Base-by-base conservation (phyloP, 1,284 basidiomycete genomes). In the Ustilago trichophora region DNA sequence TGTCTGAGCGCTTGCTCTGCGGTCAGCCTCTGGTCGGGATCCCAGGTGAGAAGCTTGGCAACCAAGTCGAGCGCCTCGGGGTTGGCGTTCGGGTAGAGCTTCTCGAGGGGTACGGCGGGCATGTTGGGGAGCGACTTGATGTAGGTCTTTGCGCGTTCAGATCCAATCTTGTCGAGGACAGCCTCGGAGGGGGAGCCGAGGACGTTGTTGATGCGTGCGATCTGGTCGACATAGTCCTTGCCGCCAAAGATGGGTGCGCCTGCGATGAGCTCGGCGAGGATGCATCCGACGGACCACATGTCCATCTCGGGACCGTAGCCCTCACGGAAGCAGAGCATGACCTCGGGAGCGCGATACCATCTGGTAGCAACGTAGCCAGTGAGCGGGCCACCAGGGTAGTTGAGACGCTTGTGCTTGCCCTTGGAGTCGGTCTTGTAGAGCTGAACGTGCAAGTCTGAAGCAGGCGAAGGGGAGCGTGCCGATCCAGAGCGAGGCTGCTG, bases 231-330 rank as follows among this genome's bases (percentile, higher is more conserved):
- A 49, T 79, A 80, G 64, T 81, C 78, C 45, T 79, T 74, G 44
- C 79, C 79, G 19, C 76, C 69, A 62, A 79, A 81, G 48, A 81
- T 63, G 34, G 79, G 79, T 22, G 69, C 66, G 15, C 79, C 76
- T 0, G 59, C 70, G 25, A 80, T 65, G 36, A 81, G 64, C 53
- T 80, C 78, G 11, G 79, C 79, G 32, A 81, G 62, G 43, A 81
- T 81, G 63, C 79, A 81, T 2, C 79, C 79, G 18, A 78, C 75
- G 25, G 73, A 75, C 79, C 79, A 81, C 67, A 81, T 76, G 64
- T 81, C 79, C 63, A 79, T 72, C 22, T 75, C 69, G n/a, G 73
- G 45, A 16, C 76, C 78, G 63, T 81, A 81, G 19, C 79, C 79
- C 15, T 71, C 69, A 16, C 64, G 57, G 68, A 74, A 79, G 49